Conservation (phyloP, 1,284 basidiomycete genomes). For the Apiotrichum gamsii region DNA sequence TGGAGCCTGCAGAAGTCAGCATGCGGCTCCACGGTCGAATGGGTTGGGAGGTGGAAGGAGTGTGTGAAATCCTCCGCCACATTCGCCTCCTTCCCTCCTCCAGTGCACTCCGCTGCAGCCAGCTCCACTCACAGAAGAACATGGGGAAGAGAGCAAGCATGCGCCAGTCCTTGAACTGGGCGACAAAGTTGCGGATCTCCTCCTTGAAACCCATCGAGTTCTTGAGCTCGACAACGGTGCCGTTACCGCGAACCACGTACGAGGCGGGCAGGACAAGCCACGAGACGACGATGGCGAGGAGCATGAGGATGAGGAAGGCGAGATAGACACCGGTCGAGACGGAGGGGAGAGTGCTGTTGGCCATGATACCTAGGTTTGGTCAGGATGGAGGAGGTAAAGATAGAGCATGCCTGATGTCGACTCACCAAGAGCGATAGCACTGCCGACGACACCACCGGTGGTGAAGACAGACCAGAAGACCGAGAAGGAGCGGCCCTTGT, state of each 20-base stretch:
- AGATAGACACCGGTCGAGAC: constrained; percentile 39
- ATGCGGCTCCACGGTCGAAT: too few relatives aligned
- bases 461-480: constrained; percentile 51
- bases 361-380: too few relatives aligned
- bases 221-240: constrained; percentile 33
- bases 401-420: too few relatives aligned
- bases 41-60: too few relatives aligned
- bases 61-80: too few relatives aligned
- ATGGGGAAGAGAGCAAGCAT: constrained; percentile 37
- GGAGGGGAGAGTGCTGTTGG: constrained; percentile 21
- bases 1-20: too few relatives aligned
- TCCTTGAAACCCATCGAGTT: constrained; percentile 17
- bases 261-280: constrained; percentile 38
- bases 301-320: constrained; percentile 44
- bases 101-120: too few relatives aligned
- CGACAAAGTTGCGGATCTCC: constrained; percentile 27
- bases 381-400: too few relatives aligned
- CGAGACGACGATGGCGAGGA: constrained; percentile 25
- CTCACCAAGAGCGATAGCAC: constrained; percentile 48
- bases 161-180: constrained; percentile 34
- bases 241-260: constrained; percentile 34
- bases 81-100: too few relatives aligned
- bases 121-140: too few relatives aligned
- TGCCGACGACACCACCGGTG: constrained; percentile 48
- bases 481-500: constrained; percentile 49